Evolutionary conservation across 805 yeast genomes (phyloP).

Genomic region (Naumovozyma baii): DNA sequence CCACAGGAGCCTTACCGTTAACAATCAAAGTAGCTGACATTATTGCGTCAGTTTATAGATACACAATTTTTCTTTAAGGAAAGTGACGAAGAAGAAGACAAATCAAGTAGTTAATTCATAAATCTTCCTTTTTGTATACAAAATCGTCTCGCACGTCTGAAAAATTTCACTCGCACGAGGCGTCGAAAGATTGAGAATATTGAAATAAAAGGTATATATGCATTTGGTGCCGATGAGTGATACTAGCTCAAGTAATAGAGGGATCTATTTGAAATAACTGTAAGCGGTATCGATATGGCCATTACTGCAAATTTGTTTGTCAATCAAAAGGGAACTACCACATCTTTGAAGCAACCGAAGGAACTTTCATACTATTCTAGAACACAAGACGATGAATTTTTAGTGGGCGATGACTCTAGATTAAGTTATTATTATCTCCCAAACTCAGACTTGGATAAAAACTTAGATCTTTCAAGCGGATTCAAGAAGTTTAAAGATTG

Average conservation of each 20-base stretch:
- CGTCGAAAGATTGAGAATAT: background rate
- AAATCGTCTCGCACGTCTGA: background rate
- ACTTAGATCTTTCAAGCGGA: constrained; percentile 58
- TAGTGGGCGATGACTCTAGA: constrained; percentile 41
- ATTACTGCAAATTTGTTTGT: constrained; percentile 24
- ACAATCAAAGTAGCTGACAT: constrained; percentile 44
- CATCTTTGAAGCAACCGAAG: constrained; percentile 76
- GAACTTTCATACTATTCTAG: constrained; percentile 66
- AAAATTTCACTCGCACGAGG: background rate
- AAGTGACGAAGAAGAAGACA: background rate
- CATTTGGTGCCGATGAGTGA: too few relatives aligned
- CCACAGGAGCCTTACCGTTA: constrained; percentile 79
- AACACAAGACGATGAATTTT: constrained; percentile 43
- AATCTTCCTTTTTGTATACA: too few relatives aligned
- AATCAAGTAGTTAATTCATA: too few relatives aligned
- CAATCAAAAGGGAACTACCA: constrained; percentile 45
- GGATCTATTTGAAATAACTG: too few relatives aligned
- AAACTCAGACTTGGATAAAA: constrained; percentile 53
- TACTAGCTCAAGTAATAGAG: too few relatives aligned
- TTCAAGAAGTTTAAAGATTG: constrained; percentile 48
- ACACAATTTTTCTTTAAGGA: too few relatives aligned
- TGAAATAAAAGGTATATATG: too few relatives aligned
- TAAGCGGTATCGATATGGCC: too few relatives aligned
- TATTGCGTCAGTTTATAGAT: too few relatives aligned
- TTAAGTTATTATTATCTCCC: constrained; percentile 76